Evolutionary conservation across 1,284 basidiomycete genomes (phyloP), one percentile per base, ranked within the genome.

Genomic region (Rhodotorula sp.): DNA sequence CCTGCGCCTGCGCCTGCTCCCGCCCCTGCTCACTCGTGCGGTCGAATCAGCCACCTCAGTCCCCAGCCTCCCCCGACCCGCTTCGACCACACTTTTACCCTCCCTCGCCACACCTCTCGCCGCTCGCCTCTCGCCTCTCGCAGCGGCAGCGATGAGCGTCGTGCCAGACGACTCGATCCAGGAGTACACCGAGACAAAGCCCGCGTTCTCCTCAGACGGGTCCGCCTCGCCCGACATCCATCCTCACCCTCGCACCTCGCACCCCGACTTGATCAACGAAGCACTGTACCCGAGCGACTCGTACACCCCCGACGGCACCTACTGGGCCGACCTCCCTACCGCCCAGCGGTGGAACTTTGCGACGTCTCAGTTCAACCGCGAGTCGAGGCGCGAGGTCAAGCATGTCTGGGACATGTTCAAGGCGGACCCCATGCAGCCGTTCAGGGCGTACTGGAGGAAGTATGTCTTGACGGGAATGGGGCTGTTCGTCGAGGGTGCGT

Each of bases 391-490:
- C 54, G 84, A 85, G 77, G 72, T 83, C 56, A 69, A 64, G 34
- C 76, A 79, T 59, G 76, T 85, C 55, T 80, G 83, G 62, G 40
- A 71, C 40, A 83, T 84, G 83, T 82, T 84, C 79, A 84, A 85
- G 78, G 75, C 76, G 63, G 84, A 85, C 73, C 81, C 81, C 1
- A 64, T 80, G 13, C 80, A 79, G 40, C 83, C 83, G 16, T 53
- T 84, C 46, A 67, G 70, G 16, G 79, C 79, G 50, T 85, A 85
- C 80, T 84, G 78, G 69, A 64, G 66, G 64, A 80, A 81, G 76
- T 85, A 84, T 72, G 83, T 85, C 58, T 76, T 84, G 61, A 83
- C 81, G 58, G 84, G 84, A 72, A 81, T 85, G 77, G 66, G 67
- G 2, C 28, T 63, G 3, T 64, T 67, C 30, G 67, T 67, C 13